phyloP scores from a whole-genome alignment of 331 rosid species.

The Ulmus americana region DNA sequence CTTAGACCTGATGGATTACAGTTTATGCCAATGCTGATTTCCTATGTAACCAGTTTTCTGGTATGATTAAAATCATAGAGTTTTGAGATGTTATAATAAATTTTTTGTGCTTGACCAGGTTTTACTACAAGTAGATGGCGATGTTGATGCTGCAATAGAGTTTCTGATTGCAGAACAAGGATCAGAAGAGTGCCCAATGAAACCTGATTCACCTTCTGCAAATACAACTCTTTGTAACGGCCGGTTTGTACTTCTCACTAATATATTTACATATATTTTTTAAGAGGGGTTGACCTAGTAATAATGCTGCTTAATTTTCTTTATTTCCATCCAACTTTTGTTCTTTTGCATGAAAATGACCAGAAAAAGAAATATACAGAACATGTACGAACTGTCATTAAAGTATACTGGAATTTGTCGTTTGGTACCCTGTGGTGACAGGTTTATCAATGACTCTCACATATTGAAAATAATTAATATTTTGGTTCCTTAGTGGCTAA shows the following conservation, averaged over 20 bases:
- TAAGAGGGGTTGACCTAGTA: conserved; percentile 12
- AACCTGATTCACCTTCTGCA: conserved; percentile 35
- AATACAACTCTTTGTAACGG: conserved; percentile 47
- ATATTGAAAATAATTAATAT: no score
- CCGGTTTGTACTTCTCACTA: conserved; percentile 26
- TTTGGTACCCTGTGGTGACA: no score
- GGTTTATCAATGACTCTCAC: no score
- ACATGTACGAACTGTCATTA: no score
- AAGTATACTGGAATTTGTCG: no score
- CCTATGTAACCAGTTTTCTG: not conserved
- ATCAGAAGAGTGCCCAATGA: conserved; percentile 39
- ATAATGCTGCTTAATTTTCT: not conserved
- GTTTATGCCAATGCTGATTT: not conserved
- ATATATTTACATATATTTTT: not conserved
- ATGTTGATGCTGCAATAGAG: conserved; percentile 70
- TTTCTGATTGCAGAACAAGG: conserved; percentile 70
- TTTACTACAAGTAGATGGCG: conserved; percentile 58
- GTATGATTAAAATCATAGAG: conserved; percentile 6
- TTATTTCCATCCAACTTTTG: not conserved
- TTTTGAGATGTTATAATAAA: conserved; percentile 12
- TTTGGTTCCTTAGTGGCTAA: no score
- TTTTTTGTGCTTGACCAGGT: conserved; percentile 41
- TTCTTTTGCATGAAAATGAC: no score
- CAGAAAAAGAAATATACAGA: no score
- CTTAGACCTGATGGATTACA: no score